Evolutionary conservation across 768 basidiomycete species (phyloP).

Genomic region (Trametes punicea): DNA sequence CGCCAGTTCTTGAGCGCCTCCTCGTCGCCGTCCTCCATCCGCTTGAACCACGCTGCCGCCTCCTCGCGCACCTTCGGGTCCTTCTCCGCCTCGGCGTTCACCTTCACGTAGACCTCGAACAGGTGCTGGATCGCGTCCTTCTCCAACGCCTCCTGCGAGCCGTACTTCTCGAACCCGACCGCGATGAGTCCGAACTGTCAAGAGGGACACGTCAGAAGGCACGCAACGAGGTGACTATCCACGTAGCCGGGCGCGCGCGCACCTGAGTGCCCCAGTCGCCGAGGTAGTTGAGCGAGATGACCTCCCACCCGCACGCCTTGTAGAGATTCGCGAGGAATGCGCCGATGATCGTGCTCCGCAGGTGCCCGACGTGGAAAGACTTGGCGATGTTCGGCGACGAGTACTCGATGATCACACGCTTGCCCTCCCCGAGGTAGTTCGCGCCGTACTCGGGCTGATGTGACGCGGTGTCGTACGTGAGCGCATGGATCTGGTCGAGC

Average conservation of each 20-base stretch:
- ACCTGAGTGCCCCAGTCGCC: slow-evolving; percentile 99
- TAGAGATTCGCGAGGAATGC: slow-evolving; percentile 90
- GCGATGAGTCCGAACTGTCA: slow-evolving; percentile 92
- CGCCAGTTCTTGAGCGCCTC: slow-evolving; percentile 84
- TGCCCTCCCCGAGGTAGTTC: slow-evolving; percentile 72
- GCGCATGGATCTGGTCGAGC: slow-evolving; percentile 69
- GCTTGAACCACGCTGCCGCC: slow-evolving; percentile 87
- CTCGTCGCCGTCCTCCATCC: slow-evolving; percentile 93
- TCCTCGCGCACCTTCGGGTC: slow-evolving; percentile 71
- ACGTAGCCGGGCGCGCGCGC: no score
- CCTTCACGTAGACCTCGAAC: slow-evolving; percentile 91
- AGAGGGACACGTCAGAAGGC: no score
- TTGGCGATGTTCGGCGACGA: slow-evolving; percentile 98
- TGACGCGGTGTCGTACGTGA: slow-evolving; percentile 60
- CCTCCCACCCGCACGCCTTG: slow-evolving; percentile 90
- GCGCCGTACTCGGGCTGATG: slow-evolving; percentile 75
- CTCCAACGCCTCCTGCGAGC: slow-evolving; percentile 77
- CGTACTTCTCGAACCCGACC: slow-evolving; percentile 89
- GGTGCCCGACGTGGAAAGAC: slow-evolving; percentile 95
- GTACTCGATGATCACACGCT: slow-evolving; percentile 86
- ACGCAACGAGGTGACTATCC: neutral
- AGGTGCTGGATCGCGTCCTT: slow-evolving; percentile 93
- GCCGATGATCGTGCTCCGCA: slow-evolving; percentile 99
- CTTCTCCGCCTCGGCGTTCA: slow-evolving; percentile 78
- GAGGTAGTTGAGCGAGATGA: slow-evolving; percentile 88